Percentiles rank a stretch among this genome's conserved stretches.
Conservation (phyloP, 306 rosid species). For the Acacia melanoxylon region DNA sequence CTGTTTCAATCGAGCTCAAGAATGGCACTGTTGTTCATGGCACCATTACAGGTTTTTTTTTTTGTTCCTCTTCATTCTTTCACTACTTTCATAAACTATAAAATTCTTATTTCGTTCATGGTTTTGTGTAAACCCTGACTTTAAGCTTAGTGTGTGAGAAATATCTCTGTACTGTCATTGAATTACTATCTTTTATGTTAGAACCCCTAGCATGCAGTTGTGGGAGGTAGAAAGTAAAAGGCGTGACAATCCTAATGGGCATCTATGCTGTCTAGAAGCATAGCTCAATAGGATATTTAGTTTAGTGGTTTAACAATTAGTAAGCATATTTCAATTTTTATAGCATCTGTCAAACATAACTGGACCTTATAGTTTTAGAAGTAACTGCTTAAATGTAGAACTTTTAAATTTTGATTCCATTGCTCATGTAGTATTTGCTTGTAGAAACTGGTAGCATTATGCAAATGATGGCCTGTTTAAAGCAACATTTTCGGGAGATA, state of each 20-base stretch:
- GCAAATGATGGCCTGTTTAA: background rate
- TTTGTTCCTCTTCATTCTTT: background rate
- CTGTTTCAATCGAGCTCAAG: conserved; percentile 44
- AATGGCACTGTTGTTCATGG: conserved; percentile 63
- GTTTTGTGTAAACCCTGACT: background rate
- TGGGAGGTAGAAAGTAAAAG: background rate
- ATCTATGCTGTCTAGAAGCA: background rate
- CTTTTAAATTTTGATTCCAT: background rate
- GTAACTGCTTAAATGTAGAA: background rate
- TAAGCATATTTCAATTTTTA: background rate
- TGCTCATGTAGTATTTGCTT: background rate
- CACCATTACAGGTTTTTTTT: conserved; percentile 59
- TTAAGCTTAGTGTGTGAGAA: background rate
- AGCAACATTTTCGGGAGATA: background rate
- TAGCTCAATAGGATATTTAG: background rate
- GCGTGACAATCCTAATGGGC: background rate
- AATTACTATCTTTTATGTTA: background rate
- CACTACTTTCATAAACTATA: background rate
- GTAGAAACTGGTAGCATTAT: background rate
- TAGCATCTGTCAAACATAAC: background rate
- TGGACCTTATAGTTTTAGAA: background rate
- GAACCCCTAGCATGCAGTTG: background rate
- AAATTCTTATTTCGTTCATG: background rate
- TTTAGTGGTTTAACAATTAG: background rate
- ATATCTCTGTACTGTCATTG: background rate